Evolutionary conservation across 192 early-diverging fungal genomes (phyloP).

Genomic region (Backusella circina): DNA sequence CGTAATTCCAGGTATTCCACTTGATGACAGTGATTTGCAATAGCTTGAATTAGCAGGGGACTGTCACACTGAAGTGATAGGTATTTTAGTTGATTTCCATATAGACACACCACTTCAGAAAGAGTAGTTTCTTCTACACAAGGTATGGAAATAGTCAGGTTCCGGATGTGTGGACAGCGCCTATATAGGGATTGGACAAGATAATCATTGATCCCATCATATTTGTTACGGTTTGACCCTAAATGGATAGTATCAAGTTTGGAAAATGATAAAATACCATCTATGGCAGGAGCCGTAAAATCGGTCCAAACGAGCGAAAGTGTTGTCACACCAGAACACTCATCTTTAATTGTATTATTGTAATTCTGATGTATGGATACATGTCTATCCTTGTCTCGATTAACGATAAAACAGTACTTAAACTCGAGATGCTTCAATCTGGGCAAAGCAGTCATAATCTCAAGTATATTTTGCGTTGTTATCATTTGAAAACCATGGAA

Average conservation of each 20-base stretch:
- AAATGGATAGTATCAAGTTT: not conserved
- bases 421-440: not conserved
- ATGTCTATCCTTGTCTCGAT: not conserved
- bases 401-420: not conserved
- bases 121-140: not conserved
- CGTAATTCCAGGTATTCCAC: not conserved
- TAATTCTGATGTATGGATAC: not conserved
- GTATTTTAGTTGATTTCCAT: not conserved
- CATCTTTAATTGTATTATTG: not conserved
- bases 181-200: not conserved
- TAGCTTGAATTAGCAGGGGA: not conserved
- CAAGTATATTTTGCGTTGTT: not conserved
- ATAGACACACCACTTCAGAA: not conserved
- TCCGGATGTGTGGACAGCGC: not conserved
- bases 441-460: not conserved
- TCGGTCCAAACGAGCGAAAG: not conserved
- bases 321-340: not conserved
- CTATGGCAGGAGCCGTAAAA: not conserved
- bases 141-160: not conserved
- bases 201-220: not conserved
- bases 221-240: not conserved
- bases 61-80: not conserved
- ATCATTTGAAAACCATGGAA: not conserved
- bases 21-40: not conserved
- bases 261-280: not conserved